Evolutionary conservation across 768 basidiomycete genomes (phyloP).

Genomic region (Rossbeevera mucosa): DNA sequence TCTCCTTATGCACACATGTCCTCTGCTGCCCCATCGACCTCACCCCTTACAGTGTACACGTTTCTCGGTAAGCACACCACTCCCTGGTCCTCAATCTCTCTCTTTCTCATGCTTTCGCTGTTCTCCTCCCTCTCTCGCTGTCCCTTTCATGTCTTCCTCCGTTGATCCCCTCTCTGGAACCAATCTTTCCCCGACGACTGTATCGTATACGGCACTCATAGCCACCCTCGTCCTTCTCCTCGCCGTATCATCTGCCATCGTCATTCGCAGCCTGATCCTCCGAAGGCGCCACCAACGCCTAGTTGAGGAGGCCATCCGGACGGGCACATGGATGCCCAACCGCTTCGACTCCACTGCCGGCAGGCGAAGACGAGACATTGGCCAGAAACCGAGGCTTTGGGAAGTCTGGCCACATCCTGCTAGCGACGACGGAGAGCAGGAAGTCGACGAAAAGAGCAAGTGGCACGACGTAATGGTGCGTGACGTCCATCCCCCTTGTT

Average conservation of each 20-base stretch:
- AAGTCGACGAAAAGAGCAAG: slow-evolving; percentile 16
- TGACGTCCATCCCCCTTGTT: not conserved
- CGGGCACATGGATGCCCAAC: slow-evolving; percentile 55
- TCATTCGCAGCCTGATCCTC: slow-evolving; percentile 60
- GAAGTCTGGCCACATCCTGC: slow-evolving; percentile 22
- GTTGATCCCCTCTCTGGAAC: slow-evolving; percentile 1
- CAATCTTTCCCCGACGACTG: slow-evolving; percentile 1
- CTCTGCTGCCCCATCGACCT: not conserved
- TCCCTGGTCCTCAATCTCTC: not conserved
- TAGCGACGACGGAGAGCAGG: slow-evolving; percentile 8
- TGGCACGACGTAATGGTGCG: slow-evolving; percentile 31
- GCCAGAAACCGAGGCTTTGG: slow-evolving; percentile 30
- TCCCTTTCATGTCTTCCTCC: slow-evolving; percentile 18
- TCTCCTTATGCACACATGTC: not conserved
- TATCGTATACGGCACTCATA: slow-evolving; percentile 41
- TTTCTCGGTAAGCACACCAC: slow-evolving; percentile 27
- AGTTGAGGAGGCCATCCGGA: slow-evolving; percentile 59
- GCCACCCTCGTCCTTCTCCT: slow-evolving; percentile 68
- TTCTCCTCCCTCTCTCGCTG: not conserved
- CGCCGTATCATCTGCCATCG: slow-evolving; percentile 61
- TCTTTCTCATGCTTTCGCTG: not conserved
- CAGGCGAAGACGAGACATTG: slow-evolving; percentile 24
- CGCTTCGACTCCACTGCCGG: slow-evolving; percentile 11
- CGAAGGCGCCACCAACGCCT: slow-evolving; percentile 55
- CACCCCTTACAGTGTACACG: slow-evolving; percentile 26